A percentile compares a stretch with the other conserved stretches of the same genome.
These are phyloP conservation scores for Cystobasidium ongulense DNA, from an alignment of 768 basidiomycete genomes.

Conservation along the genomic window DNA sequence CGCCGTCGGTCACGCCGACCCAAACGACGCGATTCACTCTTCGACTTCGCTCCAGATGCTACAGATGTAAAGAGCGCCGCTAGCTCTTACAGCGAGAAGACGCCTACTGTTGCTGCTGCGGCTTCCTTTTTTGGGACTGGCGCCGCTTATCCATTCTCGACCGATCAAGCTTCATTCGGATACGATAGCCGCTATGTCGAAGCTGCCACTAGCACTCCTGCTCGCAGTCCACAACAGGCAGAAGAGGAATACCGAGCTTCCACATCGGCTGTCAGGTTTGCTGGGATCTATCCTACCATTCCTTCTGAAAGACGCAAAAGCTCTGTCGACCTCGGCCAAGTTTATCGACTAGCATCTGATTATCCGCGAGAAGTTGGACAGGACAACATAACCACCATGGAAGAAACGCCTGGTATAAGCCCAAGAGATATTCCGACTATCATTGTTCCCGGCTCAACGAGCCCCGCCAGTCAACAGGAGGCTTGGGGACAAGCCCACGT, in stretches of 20 bases:
- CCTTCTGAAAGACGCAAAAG: background rate
- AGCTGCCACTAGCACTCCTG: background rate
- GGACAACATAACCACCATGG: background rate
- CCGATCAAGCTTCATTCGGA: background rate
- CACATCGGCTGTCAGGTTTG: background rate
- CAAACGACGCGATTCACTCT: background rate
- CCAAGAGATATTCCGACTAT: background rate
- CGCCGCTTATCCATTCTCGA: background rate
- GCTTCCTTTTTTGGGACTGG: background rate
- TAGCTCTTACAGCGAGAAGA: background rate
- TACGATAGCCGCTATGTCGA: slow-evolving; percentile 3
- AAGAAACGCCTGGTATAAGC: background rate
- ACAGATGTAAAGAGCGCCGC: background rate
- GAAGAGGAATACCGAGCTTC: background rate
- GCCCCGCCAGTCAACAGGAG: background rate
- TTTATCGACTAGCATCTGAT: background rate
- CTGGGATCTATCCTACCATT: background rate
- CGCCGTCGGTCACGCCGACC: background rate
- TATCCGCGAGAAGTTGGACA: background rate
- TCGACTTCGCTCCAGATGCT: background rate
- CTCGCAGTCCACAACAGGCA: background rate
- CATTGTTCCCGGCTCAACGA: background rate
- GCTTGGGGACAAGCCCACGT: background rate
- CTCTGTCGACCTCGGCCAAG: background rate
- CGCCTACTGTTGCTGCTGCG: background rate